These are phyloP conservation scores for Castanopsis chinensis DNA, from an alignment of 306 rosid species.

Conservation along the genomic window DNA sequence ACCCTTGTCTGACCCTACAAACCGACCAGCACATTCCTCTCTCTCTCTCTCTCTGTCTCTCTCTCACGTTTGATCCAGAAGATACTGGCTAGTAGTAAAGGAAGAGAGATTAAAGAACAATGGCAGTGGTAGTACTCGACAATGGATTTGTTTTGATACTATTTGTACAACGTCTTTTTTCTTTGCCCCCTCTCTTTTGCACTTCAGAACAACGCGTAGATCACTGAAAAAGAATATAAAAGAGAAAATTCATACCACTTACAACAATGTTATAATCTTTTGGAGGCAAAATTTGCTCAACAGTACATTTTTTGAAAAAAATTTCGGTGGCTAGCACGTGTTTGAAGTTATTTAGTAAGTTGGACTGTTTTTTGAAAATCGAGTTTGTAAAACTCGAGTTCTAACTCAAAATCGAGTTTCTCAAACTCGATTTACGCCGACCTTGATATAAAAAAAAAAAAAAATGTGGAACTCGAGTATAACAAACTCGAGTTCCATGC, in stretches of 20 bases:
- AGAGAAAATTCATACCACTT: background rate
- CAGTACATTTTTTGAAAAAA: no score
- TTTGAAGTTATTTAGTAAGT: no score
- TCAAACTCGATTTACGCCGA: no score
- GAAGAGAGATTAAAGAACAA: background rate
- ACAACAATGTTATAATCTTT: no score
- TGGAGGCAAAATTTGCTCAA: no score
- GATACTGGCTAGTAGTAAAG: background rate
- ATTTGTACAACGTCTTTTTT: background rate
- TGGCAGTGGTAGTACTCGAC: background rate
- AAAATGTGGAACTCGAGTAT: no score
- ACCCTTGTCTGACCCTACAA: constrained; percentile 13
- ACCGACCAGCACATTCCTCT: background rate
- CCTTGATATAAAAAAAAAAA: no score
- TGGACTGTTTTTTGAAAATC: no score
- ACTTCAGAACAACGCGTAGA: background rate
- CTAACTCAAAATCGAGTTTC: no score
- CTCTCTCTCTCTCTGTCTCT: background rate
- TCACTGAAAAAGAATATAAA: background rate
- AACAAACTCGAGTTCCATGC: no score
- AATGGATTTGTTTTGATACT: background rate
- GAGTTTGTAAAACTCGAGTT: no score
- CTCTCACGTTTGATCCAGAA: background rate
- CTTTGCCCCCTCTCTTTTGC: background rate
- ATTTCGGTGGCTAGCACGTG: no score